Evolutionary conservation across 805 yeast species (phyloP), one percentile per base, ranked within the genome.

Genomic region (Myxozyma lipomycoides): DNA sequence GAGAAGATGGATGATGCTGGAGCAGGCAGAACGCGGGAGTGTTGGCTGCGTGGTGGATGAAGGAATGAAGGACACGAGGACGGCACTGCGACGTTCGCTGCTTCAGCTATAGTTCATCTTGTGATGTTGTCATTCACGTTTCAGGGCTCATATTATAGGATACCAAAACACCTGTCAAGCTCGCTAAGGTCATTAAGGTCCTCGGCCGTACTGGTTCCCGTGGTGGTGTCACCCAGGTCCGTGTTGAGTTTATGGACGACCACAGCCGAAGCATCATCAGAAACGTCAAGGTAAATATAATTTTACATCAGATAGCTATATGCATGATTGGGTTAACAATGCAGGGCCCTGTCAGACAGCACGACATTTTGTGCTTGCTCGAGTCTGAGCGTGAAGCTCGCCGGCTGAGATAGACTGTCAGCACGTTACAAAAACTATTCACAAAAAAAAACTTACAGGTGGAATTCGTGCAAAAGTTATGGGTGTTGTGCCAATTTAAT

Each of bases 141-240:
- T n/a, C n/a, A n/a, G n/a, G n/a, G n/a, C n/a, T n/a, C n/a, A n/a
- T n/a, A n/a, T n/a, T 26, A 18, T 35, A 64, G 75, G 75, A 72
- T 59, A 58, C 73, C 53, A 72, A 72, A 65, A 64, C 73, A 55
- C 96, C 96, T 74, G 97, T 91, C 72, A 93, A 96, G 81, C 87
- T 91, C 78, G 98, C 98, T 75, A 91, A 91, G 83, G 98, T 91
- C 74, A 88, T 88, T 79, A 93, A 91, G 82, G 98, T 91, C 76
- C 83, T 91, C 78, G 98, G 98, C 77, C 91, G 98, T 81, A 91
- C 98, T 84, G 98, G 98, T 76, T 91, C 98, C 76, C 91, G 98
- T 81, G 98, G 98, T 86, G 61, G 61, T 49, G 96, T 87, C 77
- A 87, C 95, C 78, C 96, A 87, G 78, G 96, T 88, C 78, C 87